Base-by-base conservation (phyloP, 805 yeast genomes). In the Wickerhamomyces bisporus region DNA sequence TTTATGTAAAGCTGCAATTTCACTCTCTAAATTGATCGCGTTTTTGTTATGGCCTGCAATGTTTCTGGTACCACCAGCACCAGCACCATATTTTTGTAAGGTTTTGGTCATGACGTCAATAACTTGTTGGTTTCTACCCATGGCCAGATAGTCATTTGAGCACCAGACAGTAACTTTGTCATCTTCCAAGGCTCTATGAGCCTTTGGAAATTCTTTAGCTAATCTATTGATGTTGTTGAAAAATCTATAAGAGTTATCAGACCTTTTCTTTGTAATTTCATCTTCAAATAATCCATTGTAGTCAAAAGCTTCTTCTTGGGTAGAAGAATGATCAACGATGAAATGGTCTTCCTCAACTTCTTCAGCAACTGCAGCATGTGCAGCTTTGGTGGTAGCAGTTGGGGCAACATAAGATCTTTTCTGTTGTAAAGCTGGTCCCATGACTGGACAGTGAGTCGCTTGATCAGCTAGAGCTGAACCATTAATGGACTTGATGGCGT, bases 1-100 rank as follows among this genome's bases (percentile, higher is more conserved):
- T 61, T 86, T 83, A 66, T 93, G 98, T 51, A 93, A 74, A 30
- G 87, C 79, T 16, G 98, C 98, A 35, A 87, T 58, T 53, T 86
- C 89, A 17, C 83, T 68, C 64, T 93, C 99, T 56, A 93, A 74
- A 49, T 71, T 73, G 56, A 93, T 78, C n/a, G 98, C 95, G 53
- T 84, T 91, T 42, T 68, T 63, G 63, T 93, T 93, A 63, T 93
- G 98, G 45, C 99, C 99, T 2, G 99, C 98, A 61, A 93, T 93
- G 66, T 93, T 93, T 58, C 99, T 77, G 34, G 99, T 93, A 51
- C 99, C 99, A 57, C 99, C 99, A 8, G 99, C 96, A 53, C 99
- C 99, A 5, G 96, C 84, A 53, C 99, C 99, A 60, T 93, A 93
- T 66, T 76, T 79, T 52, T 83, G 84, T 61, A 93, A 72, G 14